These are phyloP conservation scores for Penicillium sp. DNA, from an alignment of 2,329 filamentous ascomycete genomes.

Conservation along the genomic window DNA sequence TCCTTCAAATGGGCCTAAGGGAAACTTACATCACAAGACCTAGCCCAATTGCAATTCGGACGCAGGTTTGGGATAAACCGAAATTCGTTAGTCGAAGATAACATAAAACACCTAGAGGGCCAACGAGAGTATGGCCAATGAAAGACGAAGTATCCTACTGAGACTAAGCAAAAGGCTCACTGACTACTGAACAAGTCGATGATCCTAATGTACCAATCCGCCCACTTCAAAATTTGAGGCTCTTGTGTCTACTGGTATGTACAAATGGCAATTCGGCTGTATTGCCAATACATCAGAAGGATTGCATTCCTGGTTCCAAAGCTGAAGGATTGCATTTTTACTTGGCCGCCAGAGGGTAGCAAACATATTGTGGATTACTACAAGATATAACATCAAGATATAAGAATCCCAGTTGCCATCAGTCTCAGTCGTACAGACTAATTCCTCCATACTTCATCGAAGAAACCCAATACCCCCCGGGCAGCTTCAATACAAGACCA, in stretches of 20 bases:
- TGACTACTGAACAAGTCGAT: neutral
- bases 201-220: neutral
- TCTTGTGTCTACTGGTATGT: neutral
- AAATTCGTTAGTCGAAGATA: neutral
- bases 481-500: neutral
- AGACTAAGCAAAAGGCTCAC: neutral
- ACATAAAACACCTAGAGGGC: neutral
- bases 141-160: neutral
- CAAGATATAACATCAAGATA: neutral
- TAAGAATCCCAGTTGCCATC: neutral
- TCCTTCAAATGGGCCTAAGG: neutral
- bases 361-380: neutral
- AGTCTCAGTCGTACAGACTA: no score
- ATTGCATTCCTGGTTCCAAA: neutral
- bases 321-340: neutral
- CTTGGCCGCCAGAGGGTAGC: no score
- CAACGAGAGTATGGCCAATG: neutral
- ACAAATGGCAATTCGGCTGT: neutral
- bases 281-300: neutral
- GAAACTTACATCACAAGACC: neutral
- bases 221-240: neutral
- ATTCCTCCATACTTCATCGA: neutral
- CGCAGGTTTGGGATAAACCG: neutral
- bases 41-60: neutral
- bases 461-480: neutral